Conservation (phyloP, 1,284 basidiomycete genomes). For the Leccinum subrobustum region DNA sequence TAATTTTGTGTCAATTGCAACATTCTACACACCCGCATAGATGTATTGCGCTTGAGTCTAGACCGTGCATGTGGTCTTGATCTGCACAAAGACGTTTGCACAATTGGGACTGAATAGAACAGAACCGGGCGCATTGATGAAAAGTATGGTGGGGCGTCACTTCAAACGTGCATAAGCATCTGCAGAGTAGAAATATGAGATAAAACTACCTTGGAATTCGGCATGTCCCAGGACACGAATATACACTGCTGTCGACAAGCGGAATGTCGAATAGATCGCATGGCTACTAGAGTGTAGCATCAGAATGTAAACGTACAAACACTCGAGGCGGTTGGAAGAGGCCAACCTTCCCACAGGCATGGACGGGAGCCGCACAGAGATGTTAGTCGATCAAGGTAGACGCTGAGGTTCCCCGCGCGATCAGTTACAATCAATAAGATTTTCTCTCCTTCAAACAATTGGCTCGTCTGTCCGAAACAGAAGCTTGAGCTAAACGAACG, state of each 20-base stretch:
- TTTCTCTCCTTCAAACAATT: slow-evolving; percentile 38
- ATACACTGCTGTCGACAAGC: slow-evolving; percentile 33
- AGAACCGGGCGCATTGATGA: slow-evolving; percentile 53
- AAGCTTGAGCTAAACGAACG: background rate
- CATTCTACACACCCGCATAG: slow-evolving; percentile 53
- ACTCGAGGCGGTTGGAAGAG: background rate
- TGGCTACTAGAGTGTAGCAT: slow-evolving; percentile 33
- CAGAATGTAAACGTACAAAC: background rate
- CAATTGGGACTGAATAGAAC: slow-evolving; percentile 52
- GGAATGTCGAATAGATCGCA: slow-evolving; percentile 42
- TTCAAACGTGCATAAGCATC: slow-evolving; percentile 8
- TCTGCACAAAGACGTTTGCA: slow-evolving; percentile 52
- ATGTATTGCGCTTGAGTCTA: slow-evolving; percentile 42
- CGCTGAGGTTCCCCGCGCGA: slow-evolving; percentile 28
- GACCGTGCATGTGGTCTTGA: slow-evolving; percentile 52
- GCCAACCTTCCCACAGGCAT: slow-evolving; percentile 54
- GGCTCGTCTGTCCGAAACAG: slow-evolving; percentile 34
- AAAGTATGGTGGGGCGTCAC: slow-evolving; percentile 43
- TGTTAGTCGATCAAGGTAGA: slow-evolving; percentile 44
- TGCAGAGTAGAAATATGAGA: too few species aligned
- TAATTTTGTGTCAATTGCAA: background rate
- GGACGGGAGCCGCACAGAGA: slow-evolving; percentile 49
- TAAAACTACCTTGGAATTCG: slow-evolving; percentile 40
- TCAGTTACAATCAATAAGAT: slow-evolving; percentile 44
- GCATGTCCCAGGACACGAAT: slow-evolving; percentile 46